Evolutionary conservation across 2,329 filamentous ascomycete genomes (phyloP).

Genomic region (Xylariaceae sp.): DNA sequence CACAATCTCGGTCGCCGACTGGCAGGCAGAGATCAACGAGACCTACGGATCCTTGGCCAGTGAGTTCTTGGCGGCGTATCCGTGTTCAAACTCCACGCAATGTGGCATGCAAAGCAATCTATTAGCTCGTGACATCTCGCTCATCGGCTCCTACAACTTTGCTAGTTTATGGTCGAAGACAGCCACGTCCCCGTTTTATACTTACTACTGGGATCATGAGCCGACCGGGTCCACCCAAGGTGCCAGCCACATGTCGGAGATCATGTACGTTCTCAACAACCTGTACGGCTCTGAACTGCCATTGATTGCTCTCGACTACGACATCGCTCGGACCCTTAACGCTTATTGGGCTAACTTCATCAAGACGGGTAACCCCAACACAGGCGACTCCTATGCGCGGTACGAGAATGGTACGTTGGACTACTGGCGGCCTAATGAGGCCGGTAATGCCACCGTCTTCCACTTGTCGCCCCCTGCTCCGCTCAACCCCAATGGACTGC

Average conservation of each 20-base stretch:
- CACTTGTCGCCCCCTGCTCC: too few relatives aligned
- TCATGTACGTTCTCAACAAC: conserved; percentile 30
- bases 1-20: conserved; percentile 21
- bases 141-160: conserved; percentile 26
- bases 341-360: conserved; percentile 9
- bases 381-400: too few relatives aligned
- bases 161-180: conserved; percentile 19
- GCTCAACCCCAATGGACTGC: too few relatives aligned
- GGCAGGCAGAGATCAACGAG: conserved; percentile 18
- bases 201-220: conserved; percentile 28
- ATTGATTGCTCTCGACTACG: conserved; percentile 8
- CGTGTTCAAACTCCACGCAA: conserved; percentile 16
- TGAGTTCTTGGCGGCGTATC: conserved; percentile 20
- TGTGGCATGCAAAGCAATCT: conserved; percentile 20
- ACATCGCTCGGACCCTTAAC: conserved; percentile 7
- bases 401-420: too few relatives aligned
- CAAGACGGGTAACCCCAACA: conserved; percentile 11
- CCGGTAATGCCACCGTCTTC: too few relatives aligned
- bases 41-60: conserved; percentile 15
- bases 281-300: conserved; percentile 19
- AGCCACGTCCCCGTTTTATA: conserved; percentile 21
- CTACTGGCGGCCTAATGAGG: too few relatives aligned
- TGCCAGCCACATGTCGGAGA: conserved; percentile 28
- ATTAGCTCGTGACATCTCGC: conserved; percentile 23
- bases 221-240: conserved; percentile 25